These are phyloP conservation scores for Kwoniella heveanensis DNA, from an alignment of 768 basidiomycete genomes.

Conservation along the genomic window DNA sequence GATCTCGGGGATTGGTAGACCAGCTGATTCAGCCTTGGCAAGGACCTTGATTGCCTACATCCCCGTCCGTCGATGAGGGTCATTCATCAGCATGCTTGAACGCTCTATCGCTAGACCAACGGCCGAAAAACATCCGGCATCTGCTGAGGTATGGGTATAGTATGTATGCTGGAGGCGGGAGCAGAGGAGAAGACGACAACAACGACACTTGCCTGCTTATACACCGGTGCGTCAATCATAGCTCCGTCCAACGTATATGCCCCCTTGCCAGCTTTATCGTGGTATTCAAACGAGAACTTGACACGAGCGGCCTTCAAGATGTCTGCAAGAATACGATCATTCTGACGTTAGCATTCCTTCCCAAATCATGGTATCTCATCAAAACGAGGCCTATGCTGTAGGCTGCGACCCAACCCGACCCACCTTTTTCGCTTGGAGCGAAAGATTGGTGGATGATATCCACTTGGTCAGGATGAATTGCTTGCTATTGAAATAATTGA, in stretches of 20 bases:
- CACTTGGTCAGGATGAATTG: constrained; percentile 86
- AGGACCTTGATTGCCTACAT: constrained; percentile 21
- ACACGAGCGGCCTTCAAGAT: constrained; percentile 76
- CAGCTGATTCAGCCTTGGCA: constrained; percentile 18
- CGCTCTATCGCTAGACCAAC: too few relatives aligned
- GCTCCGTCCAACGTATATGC: constrained; percentile 65
- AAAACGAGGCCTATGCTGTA: too few relatives aligned
- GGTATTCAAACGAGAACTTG: constrained; percentile 65
- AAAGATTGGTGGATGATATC: constrained; percentile 75
- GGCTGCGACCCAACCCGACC: too few relatives aligned
- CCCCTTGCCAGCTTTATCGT: constrained; percentile 69
- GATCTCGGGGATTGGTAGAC: constrained; percentile 14
- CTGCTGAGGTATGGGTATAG: too few relatives aligned
- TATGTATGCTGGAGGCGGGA: too few relatives aligned
- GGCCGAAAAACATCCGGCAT: too few relatives aligned
- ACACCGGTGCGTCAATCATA: constrained; percentile 91
- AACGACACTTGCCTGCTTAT: constrained; percentile 66
- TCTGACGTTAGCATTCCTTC: too few relatives aligned
- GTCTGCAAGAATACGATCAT: constrained; percentile 60
- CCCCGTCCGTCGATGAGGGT: too few relatives aligned
- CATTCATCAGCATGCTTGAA: too few relatives aligned
- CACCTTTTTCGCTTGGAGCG: constrained; percentile 72
- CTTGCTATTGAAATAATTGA: too few relatives aligned
- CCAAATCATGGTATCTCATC: too few relatives aligned
- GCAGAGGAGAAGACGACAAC: too few relatives aligned